Conservation (phyloP, 305 asterid genomes). For the Fraxinus nigra region DNA sequence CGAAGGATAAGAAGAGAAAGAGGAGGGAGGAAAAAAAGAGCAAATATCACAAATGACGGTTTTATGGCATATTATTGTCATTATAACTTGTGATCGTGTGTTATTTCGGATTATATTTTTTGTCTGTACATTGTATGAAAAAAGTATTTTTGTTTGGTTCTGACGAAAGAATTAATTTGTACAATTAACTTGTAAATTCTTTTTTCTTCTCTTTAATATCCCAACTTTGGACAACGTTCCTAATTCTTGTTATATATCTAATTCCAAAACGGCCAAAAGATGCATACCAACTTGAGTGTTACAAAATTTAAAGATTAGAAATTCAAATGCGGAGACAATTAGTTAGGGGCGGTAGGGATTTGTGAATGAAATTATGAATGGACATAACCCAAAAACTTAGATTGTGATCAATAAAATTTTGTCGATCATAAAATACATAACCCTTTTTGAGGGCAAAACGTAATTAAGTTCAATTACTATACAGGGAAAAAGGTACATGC, state of each 20-base stretch:
- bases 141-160: neutral
- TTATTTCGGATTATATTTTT: neutral
- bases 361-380: too few species aligned
- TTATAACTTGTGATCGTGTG: neutral
- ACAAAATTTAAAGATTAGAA: too few species aligned
- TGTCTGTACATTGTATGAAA: neutral
- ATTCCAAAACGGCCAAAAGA: too few species aligned
- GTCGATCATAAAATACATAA: too few species aligned
- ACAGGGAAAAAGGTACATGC: too few species aligned
- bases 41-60: constrained; percentile 34
- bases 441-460: too few species aligned
- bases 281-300: too few species aligned
- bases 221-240: neutral
- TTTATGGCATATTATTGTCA: neutral
- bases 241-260: neutral
- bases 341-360: too few species aligned
- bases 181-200: neutral
- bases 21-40: constrained; percentile 43
- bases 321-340: too few species aligned
- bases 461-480: too few species aligned
- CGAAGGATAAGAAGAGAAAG: constrained; percentile 44
- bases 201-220: neutral
- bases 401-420: too few species aligned
- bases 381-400: too few species aligned
- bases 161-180: neutral